A percentile compares a stretch with the other conserved stretches of the same genome.
Evolutionary conservation across 1,284 basidiomycete genomes (phyloP).

Genomic region (Sphagnurus paluster): DNA sequence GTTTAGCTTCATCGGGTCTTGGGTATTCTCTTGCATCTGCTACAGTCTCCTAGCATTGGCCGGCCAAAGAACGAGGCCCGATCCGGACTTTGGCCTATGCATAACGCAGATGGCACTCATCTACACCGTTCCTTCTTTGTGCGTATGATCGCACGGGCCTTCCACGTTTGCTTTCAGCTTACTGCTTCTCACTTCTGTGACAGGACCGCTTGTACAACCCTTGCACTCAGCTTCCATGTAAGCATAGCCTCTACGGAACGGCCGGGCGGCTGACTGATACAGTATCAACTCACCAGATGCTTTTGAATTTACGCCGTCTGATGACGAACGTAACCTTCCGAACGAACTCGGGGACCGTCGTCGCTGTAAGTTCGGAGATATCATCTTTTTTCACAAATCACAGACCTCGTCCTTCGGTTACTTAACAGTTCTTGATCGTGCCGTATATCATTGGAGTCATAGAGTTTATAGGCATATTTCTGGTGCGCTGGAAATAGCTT

Average conservation of each 20-base stretch:
- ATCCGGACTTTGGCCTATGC: conserved; percentile 21
- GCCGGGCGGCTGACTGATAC: not conserved
- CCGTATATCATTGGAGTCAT: conserved; percentile 18
- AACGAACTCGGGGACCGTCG: conserved; percentile 8
- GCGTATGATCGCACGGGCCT: conserved; percentile 6
- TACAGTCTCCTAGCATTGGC: conserved; percentile 28
- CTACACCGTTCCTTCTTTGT: conserved; percentile 29
- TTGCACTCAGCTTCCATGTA: conserved; percentile 24
- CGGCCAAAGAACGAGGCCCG: conserved; percentile 23
- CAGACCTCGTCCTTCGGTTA: too few relatives aligned
- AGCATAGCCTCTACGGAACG: not conserved
- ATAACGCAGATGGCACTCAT: conserved; percentile 25
- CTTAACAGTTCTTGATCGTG: conserved; percentile 10
- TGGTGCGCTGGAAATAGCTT: conserved; percentile 9
- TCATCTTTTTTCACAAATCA: not conserved
- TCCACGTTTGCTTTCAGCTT: not conserved
- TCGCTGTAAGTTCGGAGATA: conserved; percentile 8
- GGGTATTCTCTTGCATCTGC: conserved; percentile 29
- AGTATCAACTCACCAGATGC: conserved; percentile 13
- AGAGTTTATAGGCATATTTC: conserved; percentile 14
- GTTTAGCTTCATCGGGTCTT: conserved; percentile 31
- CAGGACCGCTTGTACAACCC: conserved; percentile 25
- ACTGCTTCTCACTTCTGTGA: not conserved
- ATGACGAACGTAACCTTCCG: conserved; percentile 12
- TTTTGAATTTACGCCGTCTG: conserved; percentile 16